Evolutionary conservation across 2,329 filamentous ascomycete genomes (phyloP).

Genomic region (Alternaria solani): DNA sequence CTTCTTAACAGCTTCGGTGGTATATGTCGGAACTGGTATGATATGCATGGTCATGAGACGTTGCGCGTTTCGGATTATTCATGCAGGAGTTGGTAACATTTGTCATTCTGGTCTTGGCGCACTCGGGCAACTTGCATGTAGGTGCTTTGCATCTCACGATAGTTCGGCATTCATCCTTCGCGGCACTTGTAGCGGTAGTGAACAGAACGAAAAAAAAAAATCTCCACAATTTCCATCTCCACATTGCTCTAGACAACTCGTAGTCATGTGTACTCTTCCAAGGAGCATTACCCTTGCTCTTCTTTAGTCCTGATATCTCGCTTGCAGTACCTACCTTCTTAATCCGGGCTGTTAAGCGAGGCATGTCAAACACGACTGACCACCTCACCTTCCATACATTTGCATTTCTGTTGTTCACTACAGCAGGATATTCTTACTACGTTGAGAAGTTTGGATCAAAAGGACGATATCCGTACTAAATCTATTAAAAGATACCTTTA

Average conservation of each 20-base stretch:
- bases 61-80: constrained; percentile 5
- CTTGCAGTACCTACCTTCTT: neutral
- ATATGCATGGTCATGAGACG: constrained; percentile 4
- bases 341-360: neutral
- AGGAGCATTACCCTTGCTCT: neutral
- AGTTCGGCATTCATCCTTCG: neutral
- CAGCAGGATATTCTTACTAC: neutral
- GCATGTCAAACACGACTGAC: neutral
- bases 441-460: neutral
- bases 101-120: constrained; percentile 3
- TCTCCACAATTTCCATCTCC: neutral
- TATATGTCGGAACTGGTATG: constrained; percentile 2
- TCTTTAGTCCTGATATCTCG: constrained; percentile 1
- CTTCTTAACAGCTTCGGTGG: neutral
- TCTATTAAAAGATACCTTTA: neutral
- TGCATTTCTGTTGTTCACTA: neutral
- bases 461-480: neutral
- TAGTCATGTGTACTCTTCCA: neutral
- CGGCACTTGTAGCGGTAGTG: neutral
- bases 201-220: neutral
- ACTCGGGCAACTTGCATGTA: neutral
- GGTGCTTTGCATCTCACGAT: neutral
- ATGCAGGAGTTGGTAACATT: neutral
- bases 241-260: neutral
- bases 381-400: neutral